Evolutionary conservation across 2,329 filamentous ascomycete species (phyloP).

Genomic region (Neonectria faginata): DNA sequence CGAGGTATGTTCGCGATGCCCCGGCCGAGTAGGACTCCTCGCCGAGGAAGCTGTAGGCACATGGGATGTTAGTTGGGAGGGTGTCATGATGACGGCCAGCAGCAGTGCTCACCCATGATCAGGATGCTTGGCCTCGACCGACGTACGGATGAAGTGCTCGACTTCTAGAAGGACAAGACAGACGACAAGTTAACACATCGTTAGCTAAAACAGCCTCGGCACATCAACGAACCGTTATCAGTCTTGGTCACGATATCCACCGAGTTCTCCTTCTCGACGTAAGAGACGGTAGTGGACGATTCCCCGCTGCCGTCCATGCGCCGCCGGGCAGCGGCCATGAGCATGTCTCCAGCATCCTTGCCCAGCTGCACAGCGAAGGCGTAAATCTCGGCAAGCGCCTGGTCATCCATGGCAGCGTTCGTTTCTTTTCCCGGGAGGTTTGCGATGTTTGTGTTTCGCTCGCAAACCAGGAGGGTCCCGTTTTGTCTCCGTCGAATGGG

Average conservation of each 20-base stretch:
- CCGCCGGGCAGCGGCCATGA: constrained; percentile 68
- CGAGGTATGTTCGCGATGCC: constrained; percentile 74
- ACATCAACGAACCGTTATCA: constrained; percentile 68
- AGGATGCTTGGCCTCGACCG: constrained; percentile 71
- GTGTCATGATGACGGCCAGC: background rate
- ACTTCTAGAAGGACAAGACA: constrained; percentile 64
- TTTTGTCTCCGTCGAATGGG: constrained; percentile 30
- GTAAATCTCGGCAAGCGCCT: constrained; percentile 74
- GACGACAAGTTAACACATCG: constrained; percentile 5
- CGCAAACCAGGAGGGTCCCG: background rate
- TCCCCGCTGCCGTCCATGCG: constrained; percentile 42
- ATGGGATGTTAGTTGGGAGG: constrained; percentile 17
- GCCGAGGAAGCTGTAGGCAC: constrained; percentile 72
- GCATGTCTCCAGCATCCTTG: constrained; percentile 75
- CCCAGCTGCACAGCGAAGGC: constrained; percentile 77
- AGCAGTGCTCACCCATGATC: constrained; percentile 67
- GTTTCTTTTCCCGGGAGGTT: constrained; percentile 31
- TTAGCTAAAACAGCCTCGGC: background rate
- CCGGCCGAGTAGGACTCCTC: constrained; percentile 82
- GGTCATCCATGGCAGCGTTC: constrained; percentile 48
- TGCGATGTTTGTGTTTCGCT: background rate
- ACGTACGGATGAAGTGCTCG: constrained; percentile 74
- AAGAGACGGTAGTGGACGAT: constrained; percentile 37
- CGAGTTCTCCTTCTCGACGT: constrained; percentile 76
- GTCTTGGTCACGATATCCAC: constrained; percentile 84